Base-by-base conservation (phyloP, 345 rosid species). In the Dimocarpus longan region DNA sequence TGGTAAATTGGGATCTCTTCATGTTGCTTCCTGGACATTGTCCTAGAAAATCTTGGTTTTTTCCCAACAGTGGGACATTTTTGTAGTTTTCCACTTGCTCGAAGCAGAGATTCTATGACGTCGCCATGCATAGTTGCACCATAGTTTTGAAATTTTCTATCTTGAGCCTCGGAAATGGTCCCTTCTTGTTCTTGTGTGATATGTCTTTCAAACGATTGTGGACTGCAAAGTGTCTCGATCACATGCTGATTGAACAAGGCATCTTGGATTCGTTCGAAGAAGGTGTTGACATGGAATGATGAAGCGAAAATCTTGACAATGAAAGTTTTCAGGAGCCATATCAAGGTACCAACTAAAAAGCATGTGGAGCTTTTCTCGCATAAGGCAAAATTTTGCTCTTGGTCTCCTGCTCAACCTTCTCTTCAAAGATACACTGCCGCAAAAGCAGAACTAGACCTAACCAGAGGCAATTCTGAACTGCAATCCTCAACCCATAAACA, bases 241-340 rank as follows among this genome's bases (percentile, higher is more conserved):
- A 87, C 85, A 63, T 85, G 84, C 48, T 89, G 90, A 76, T 80
- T 79, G 78, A 87, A 87, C 46, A 85, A 62, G 60, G 89, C 84
- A 65, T 82, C 87, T 78, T 84, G 88, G 80, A 89, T 87, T 52
- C 92, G 80, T 32, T 89, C 90, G 21, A 89, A 89, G 84, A 84
- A 87, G 7, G 88, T 77, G 57, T 76, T 87, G 10, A 84, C 89
- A 68, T 87, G 87, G 79, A 87, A 85, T 8, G 84, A 81, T 26
- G 80, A 86, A 79, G 90, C 88, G 3, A 89, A 84, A 72, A 83
- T 84, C 82, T 85, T 89, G 73, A 86, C 88, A 6, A 89, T 56
- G 22, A 89, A 82, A 40, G 86, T 89, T 75, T 87, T 89, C 46
- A 86, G 56, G 6, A 89, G 87, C 92, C 92, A 82, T 54, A 73